These are phyloP conservation scores for Litsea cubeba DNA, from an alignment of 164 flowering plant genomes.

Conservation along the genomic window DNA sequence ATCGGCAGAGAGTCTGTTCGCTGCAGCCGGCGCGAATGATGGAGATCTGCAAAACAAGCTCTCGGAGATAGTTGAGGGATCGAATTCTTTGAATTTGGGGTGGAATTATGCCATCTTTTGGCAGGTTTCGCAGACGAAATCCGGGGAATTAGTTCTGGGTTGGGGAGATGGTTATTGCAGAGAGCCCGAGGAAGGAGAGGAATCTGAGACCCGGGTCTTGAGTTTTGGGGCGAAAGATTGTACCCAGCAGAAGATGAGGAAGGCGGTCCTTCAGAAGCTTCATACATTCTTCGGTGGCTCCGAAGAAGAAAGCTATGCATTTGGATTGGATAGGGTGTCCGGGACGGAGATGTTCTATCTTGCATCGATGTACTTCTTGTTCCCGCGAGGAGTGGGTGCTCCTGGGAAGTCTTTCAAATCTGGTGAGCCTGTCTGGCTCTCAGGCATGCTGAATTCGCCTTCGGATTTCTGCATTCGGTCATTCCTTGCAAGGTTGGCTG, in stretches of 20 bases:
- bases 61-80: slow-evolving; percentile 76
- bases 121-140: slow-evolving; percentile 70
- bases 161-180: slow-evolving; percentile 98
- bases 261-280: slow-evolving; percentile 74
- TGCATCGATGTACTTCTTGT: slow-evolving; percentile 90
- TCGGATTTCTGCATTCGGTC: slow-evolving; percentile 75
- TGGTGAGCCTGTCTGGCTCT: slow-evolving; percentile 64
- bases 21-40: slow-evolving; percentile 29
- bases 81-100: slow-evolving; percentile 48
- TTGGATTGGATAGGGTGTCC: slow-evolving; percentile 71
- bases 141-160: slow-evolving; percentile 68
- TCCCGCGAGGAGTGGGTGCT: slow-evolving; percentile 78
- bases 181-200: slow-evolving; percentile 77
- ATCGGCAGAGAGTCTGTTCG: slow-evolving; percentile 24
- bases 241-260: slow-evolving; percentile 72
- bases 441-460: slow-evolving; percentile 43
- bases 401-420: slow-evolving; percentile 73
- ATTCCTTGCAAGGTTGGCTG: slow-evolving; percentile 71
- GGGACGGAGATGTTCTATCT: slow-evolving; percentile 93
- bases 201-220: slow-evolving; percentile 33
- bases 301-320: slow-evolving; percentile 76
- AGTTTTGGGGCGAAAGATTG: slow-evolving; percentile 45
- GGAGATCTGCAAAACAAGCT: slow-evolving; percentile 75
- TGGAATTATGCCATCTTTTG: slow-evolving; percentile 96
- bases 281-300: slow-evolving; percentile 70